phyloP scores from a whole-genome alignment of 1,284 basidiomycete genomes.

The Leccinum olivaceoglutinosum region DNA sequence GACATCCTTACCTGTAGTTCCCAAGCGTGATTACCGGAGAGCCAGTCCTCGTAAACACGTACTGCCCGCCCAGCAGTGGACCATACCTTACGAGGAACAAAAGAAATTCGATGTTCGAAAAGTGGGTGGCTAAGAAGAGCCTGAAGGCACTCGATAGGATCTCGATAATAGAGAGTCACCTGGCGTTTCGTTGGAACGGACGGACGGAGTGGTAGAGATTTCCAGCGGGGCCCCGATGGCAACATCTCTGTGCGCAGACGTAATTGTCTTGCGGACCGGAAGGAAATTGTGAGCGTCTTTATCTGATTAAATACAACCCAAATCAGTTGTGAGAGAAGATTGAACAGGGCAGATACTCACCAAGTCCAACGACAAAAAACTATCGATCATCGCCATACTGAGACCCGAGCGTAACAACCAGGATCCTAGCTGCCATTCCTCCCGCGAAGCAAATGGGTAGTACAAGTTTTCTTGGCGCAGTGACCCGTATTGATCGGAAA shows the following conservation, averaged over 20 bases:
- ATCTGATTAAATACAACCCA: background rate
- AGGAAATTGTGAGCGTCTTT: background rate
- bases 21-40: background rate
- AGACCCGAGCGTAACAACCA: background rate
- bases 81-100: constrained; percentile 1
- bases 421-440: background rate
- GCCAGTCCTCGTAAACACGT: background rate
- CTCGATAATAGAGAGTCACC: background rate
- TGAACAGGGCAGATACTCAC: background rate
- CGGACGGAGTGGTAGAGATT: background rate
- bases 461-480: background rate
- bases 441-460: background rate
- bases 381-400: background rate
- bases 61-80: background rate
- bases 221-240: background rate
- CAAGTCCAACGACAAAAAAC: background rate
- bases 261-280: background rate
- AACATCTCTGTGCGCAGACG: background rate
- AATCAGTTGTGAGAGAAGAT: background rate
- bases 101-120: background rate
- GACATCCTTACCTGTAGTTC: background rate
- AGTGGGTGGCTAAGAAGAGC: background rate
- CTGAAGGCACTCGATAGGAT: background rate
- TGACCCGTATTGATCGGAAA: background rate
- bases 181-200: background rate